These are phyloP conservation scores for Gaertneriomyces sp. DNA, from an alignment of 192 early-diverging fungal species.

Conservation along the genomic window DNA sequence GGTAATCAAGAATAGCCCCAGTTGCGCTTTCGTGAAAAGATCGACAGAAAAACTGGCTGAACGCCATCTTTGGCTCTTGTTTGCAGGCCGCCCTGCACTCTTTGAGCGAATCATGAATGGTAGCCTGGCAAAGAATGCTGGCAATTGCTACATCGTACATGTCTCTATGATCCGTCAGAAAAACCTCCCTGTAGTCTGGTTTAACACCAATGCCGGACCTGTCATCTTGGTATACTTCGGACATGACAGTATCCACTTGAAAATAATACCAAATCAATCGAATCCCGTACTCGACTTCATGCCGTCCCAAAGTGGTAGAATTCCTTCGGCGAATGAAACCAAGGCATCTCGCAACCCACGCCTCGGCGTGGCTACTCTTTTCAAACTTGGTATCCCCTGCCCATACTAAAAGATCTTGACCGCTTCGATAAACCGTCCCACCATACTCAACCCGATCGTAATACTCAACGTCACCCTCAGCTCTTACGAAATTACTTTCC, in stretches of 20 bases:
- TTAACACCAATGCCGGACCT: neutral
- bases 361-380: too few species aligned
- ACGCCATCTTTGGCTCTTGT: neutral
- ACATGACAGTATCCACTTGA: neutral
- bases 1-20: neutral
- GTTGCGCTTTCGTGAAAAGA: neutral
- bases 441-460: too few species aligned
- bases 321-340: too few species aligned
- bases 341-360: too few species aligned
- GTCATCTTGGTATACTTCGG: neutral
- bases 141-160: neutral
- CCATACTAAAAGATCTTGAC: too few species aligned
- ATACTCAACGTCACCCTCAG: too few species aligned
- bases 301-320: too few species aligned
- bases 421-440: too few species aligned
- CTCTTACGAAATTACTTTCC: too few species aligned
- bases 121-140: neutral
- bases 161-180: neutral
- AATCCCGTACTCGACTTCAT: too few species aligned
- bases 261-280: neutral
- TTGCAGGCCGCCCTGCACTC: neutral
- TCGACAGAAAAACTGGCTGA: neutral
- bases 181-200: neutral
- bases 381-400: too few species aligned
- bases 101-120: neutral